Base-by-base conservation (phyloP, 495 filamentous ascomycete species). In the Aspergillus ellipticus region DNA sequence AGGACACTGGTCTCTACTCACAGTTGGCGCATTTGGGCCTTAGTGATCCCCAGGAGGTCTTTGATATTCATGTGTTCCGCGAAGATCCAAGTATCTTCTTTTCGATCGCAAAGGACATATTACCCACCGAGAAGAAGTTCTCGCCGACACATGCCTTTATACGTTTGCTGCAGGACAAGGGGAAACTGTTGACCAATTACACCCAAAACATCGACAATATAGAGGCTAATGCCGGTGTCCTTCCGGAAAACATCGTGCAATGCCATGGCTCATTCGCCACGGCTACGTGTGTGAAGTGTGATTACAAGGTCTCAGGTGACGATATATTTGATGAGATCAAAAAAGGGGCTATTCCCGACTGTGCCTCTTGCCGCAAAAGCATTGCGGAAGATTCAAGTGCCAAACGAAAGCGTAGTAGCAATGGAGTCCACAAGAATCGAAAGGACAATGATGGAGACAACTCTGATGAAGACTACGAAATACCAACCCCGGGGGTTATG, bases 161-260 rank as follows among this genome's bases (percentile, higher is more conserved):
- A 60, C 85, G 84, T n/a, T 79, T 97, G n/a, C 81, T 98, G 2
- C 92, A 97, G 66, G 79, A 92, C 56, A 90, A 92, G 67, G 85
- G 84, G 19, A 96, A 96, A 65, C 83, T 98, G 17, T 79, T 97
- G 48, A 97, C 92, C 22, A 96, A 97, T 71, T 98, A 96, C 73
- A 95, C 93, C 2, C 94, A 98, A 69, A 98, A 98, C 67, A 98
- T 98, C 62, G 94, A 98, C 75, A 97, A 97, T 63, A 87, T 98
- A 46, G 94, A 98, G 66, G 83, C 82, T 29, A 85, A 88, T 53
- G 94, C 93, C 1, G 94, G 94, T 13, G 92, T 98, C 46, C 65
- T 70, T 6, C 78, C 84, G 0, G 87, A 92, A 33, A 96, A 96
- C 55, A 83, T 98, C 10, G 86, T 98, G 19, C 94, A 98, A 68